These are phyloP conservation scores for Periconia sp. DNA, from an alignment of 2,329 filamentous ascomycete species.

Conservation along the genomic window DNA sequence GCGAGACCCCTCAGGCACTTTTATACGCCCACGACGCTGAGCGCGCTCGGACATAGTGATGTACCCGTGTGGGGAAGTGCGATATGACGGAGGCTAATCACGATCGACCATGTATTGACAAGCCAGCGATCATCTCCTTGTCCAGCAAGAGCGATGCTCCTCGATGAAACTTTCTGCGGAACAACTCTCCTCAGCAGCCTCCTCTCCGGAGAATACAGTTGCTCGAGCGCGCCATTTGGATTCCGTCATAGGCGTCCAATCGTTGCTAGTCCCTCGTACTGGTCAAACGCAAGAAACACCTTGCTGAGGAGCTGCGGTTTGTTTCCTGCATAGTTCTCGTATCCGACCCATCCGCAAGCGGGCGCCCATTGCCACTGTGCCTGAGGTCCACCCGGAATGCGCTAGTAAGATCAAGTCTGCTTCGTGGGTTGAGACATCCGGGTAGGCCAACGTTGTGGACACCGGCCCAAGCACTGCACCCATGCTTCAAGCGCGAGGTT, in stretches of 20 bases:
- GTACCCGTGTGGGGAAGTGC: constrained; percentile 33
- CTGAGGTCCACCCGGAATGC: constrained; percentile 20
- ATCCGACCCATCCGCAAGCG: constrained; percentile 24
- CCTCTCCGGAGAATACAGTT: no score
- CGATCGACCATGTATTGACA: constrained; percentile 18
- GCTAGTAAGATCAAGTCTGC: constrained; percentile 23
- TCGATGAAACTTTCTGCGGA: constrained; percentile 1
- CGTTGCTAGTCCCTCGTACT: constrained; percentile 15
- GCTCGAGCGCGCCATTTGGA: no score
- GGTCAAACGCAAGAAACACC: constrained; percentile 23
- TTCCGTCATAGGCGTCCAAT: constrained; percentile 9
- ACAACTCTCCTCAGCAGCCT: no score
- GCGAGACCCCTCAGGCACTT: constrained; percentile 3
- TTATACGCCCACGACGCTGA: constrained; percentile 10
- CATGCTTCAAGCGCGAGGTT: constrained; percentile 28
- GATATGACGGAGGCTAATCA: constrained; percentile 21
- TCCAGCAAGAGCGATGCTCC: constrained; percentile 1
- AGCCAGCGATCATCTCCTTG: constrained; percentile 9
- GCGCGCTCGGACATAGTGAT: constrained; percentile 11
- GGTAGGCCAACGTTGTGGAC: constrained; percentile 19
- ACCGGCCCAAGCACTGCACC: constrained; percentile 27
- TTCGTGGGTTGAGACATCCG: constrained; percentile 24
- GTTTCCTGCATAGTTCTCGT: constrained; percentile 21
- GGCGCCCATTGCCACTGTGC: constrained; percentile 19
- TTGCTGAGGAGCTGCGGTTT: constrained; percentile 10